Conservation (phyloP, 2,329 filamentous ascomycete genomes). For the Botrytis deweyae region DNA sequence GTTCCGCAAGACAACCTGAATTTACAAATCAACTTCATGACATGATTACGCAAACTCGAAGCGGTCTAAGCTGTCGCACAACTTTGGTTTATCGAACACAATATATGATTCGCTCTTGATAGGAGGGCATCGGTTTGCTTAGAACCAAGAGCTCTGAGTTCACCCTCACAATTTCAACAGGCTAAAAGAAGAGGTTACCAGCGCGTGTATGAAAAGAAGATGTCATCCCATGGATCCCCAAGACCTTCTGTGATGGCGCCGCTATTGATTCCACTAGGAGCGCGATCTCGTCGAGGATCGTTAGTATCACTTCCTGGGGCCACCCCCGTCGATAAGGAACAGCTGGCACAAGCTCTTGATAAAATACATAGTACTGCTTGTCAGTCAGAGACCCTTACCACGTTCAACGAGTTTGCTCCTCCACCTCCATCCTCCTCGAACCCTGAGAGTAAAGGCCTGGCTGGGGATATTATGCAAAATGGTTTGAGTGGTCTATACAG, state of each 20-base stretch:
- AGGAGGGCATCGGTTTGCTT: background rate
- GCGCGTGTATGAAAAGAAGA: conserved; percentile 21
- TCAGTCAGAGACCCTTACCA: conserved; percentile 79
- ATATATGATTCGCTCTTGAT: conserved; percentile 7
- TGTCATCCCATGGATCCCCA: conserved; percentile 38
- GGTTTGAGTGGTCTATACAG: conserved; percentile 88
- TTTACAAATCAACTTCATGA: conserved; percentile 8
- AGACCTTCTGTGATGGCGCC: conserved; percentile 27
- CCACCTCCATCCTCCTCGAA: conserved; percentile 59
- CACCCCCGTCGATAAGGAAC: conserved; percentile 65
- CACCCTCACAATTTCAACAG: background rate
- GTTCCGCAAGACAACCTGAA: conserved; percentile 2
- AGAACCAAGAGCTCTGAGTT: conserved; percentile 9
- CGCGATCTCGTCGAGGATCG: conserved; percentile 46
- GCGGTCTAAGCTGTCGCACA: conserved; percentile 17
- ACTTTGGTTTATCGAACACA: conserved; percentile 12
- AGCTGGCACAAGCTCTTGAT: conserved; percentile 74
- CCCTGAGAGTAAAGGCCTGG: conserved; percentile 66
- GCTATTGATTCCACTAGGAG: conserved; percentile 30
- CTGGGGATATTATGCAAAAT: conserved; percentile 75
- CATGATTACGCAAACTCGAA: conserved; percentile 15
- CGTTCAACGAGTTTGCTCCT: conserved; percentile 87
- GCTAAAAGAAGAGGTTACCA: background rate
- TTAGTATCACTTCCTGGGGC: conserved; percentile 48
- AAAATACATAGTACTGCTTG: conserved; percentile 89